Percentiles rank a stretch among this genome's conserved stretches.
Evolutionary conservation across 2,329 filamentous ascomycete genomes (phyloP).

Genomic region (Venturia asperata): DNA sequence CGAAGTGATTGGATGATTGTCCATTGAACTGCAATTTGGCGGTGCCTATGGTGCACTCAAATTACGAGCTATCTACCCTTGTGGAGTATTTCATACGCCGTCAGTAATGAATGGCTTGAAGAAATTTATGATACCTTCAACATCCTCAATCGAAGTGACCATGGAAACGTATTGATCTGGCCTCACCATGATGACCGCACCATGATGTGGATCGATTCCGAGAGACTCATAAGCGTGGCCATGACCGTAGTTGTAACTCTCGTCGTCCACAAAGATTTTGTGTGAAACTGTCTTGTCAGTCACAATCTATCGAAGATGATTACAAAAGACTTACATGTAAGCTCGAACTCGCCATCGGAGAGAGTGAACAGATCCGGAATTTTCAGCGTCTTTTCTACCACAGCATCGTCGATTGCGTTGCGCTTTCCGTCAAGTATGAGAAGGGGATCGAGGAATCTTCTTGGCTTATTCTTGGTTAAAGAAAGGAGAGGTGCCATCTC

Average conservation of each 20-base stretch:
- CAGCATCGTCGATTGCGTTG: conserved; percentile 15
- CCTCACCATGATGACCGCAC: conserved; percentile 53
- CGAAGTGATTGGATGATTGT: no score
- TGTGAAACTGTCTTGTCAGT: conserved; percentile 11
- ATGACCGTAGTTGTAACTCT: conserved; percentile 38
- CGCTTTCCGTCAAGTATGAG: conserved; percentile 13
- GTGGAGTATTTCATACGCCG: not conserved
- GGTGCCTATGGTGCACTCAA: not conserved
- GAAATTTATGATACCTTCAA: conserved; percentile 19
- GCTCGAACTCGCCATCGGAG: conserved; percentile 11
- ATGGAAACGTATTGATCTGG: conserved; percentile 61
- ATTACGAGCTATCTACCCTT: not conserved
- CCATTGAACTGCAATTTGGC: not conserved
- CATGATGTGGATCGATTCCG: conserved; percentile 49
- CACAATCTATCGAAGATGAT: not conserved
- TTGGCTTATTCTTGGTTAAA: not conserved
- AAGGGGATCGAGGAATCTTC: conserved; percentile 4
- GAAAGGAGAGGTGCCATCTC: not conserved
- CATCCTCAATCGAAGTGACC: conserved; percentile 34
- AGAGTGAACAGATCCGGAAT: conserved; percentile 12
- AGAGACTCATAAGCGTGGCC: conserved; percentile 48
- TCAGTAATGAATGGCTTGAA: conserved; percentile 13
- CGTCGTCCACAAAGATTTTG: conserved; percentile 39
- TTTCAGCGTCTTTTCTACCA: conserved; percentile 2
- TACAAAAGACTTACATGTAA: conserved; percentile 4